Conservation (phyloP, 345 rosid species). For the Nasturtium officinale region DNA sequence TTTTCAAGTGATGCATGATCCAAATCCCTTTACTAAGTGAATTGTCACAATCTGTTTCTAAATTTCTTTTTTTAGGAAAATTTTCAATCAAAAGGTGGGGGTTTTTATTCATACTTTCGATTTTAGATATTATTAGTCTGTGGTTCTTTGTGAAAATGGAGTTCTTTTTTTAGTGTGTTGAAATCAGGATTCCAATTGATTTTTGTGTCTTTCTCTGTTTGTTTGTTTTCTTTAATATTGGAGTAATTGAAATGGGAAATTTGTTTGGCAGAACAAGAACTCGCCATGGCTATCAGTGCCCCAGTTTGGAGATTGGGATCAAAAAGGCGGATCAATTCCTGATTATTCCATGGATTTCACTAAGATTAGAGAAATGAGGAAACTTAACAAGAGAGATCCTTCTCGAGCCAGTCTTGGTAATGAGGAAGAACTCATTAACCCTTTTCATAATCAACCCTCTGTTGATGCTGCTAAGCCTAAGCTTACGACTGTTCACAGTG, state of each 20-base stretch:
- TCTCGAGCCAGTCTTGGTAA: slow-evolving; percentile 95
- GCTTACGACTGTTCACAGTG: slow-evolving; percentile 41
- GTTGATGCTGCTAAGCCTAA: slow-evolving; percentile 23
- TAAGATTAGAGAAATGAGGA: slow-evolving; percentile 92
- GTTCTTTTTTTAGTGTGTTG: too few species aligned
- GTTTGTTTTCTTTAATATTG: not conserved
- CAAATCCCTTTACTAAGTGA: too few species aligned
- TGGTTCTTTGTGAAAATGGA: not conserved
- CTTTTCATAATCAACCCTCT: slow-evolving; percentile 50
- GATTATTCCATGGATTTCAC: slow-evolving; percentile 92
- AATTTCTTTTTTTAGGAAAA: not conserved
- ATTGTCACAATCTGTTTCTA: not conserved
- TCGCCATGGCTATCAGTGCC: slow-evolving; percentile 95
- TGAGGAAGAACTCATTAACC: slow-evolving; percentile 76
- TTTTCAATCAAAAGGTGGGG: not conserved
- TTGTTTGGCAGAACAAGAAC: slow-evolving; percentile 52
- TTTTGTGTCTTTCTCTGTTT: not conserved
- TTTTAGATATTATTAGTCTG: not conserved
- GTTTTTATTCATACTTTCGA: not conserved
- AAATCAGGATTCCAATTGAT: not conserved
- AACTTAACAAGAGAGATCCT: slow-evolving; percentile 84
- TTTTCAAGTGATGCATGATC: too few species aligned
- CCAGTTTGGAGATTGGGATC: slow-evolving; percentile 97
- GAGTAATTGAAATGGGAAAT: not conserved
- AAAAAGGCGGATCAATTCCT: slow-evolving; percentile 73